These are phyloP conservation scores for Luffa aegyptiaca DNA, from an alignment of 306 rosid genomes.

Conservation along the genomic window DNA sequence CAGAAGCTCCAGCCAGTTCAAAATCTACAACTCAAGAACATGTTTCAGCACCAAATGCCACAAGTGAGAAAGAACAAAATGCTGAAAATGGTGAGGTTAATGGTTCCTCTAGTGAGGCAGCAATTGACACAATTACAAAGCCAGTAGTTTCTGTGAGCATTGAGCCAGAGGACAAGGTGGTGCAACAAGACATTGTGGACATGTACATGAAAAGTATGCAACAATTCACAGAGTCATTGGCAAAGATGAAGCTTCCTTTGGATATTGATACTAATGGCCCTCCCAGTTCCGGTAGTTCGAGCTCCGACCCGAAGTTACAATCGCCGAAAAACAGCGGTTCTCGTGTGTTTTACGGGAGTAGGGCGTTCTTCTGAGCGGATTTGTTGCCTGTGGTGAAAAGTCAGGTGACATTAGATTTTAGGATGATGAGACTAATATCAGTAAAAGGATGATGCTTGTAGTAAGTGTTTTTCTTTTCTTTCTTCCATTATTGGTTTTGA, in stretches of 20 bases:
- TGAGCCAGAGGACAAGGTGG: slow-evolving; percentile 60
- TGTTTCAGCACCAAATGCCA: slow-evolving; percentile 18
- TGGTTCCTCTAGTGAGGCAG: slow-evolving; percentile 27
- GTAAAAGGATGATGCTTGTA: slow-evolving; percentile 26
- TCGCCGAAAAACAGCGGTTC: slow-evolving; percentile 38
- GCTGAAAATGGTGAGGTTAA: slow-evolving; percentile 21
- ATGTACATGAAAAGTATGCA: slow-evolving; percentile 99
- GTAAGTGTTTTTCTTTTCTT: slow-evolving; percentile 23
- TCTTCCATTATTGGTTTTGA: slow-evolving; percentile 17
- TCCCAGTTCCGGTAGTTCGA: slow-evolving; percentile 65
- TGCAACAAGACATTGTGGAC: slow-evolving; percentile 94
- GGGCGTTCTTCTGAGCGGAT: slow-evolving; percentile 77
- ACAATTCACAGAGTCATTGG: slow-evolving; percentile 85
- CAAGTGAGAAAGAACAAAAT: slow-evolving; percentile 26
- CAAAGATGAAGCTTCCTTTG: slow-evolving; percentile 93
- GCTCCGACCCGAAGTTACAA: slow-evolving; percentile 46
- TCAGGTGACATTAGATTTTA: slow-evolving; percentile 49
- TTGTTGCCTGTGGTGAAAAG: slow-evolving; percentile 17
- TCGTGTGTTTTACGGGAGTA: slow-evolving; percentile 87
- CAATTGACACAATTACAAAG: slow-evolving; percentile 31
- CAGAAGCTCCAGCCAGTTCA: slow-evolving; percentile 26
- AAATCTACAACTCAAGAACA: slow-evolving; percentile 34
- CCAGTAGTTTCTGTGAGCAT: slow-evolving; percentile 46
- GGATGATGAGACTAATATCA: slow-evolving; percentile 29
- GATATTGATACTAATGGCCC: slow-evolving; percentile 57